Conservation (phyloP, 306 rosid genomes). For the Cicer cuneatum region DNA sequence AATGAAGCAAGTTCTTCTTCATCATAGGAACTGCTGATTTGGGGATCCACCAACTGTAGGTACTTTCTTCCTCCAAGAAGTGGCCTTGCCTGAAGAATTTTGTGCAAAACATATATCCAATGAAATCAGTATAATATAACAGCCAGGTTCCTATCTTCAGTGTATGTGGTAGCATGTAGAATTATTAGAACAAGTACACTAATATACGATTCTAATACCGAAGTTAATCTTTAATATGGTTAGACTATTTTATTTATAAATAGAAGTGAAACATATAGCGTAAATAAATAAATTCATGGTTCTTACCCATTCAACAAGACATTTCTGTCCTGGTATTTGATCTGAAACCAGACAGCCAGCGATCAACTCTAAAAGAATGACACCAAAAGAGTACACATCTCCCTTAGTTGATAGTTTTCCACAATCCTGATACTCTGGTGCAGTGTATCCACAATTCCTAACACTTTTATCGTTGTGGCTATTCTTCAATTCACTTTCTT, state of each 20-base stretch:
- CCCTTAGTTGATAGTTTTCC: conserved; percentile 47
- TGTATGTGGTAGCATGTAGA: not conserved
- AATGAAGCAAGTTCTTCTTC: conserved; percentile 49
- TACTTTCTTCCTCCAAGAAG: conserved; percentile 45
- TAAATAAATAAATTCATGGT: not conserved
- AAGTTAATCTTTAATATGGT: conserved; percentile 6
- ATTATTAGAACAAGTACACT: too few species aligned
- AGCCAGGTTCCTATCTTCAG: conserved; percentile 6
- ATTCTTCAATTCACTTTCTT: conserved; percentile 40
- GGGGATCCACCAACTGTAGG: conserved; percentile 49
- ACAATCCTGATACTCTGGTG: conserved; percentile 50
- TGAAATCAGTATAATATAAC: not conserved
- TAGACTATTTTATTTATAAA: not conserved
- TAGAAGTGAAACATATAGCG: conserved; percentile 9
- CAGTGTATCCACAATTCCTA: conserved; percentile 39
- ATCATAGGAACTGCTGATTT: conserved; percentile 44
- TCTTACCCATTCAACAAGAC: conserved; percentile 50
- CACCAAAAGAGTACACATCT: conserved; percentile 58
- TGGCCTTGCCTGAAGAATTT: conserved; percentile 49
- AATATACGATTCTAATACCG: not conserved
- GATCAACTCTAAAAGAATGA: conserved; percentile 53
- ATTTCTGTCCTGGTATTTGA: conserved; percentile 34
- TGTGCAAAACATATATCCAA: conserved; percentile 25
- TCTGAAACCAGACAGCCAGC: conserved; percentile 45
- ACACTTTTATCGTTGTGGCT: conserved; percentile 22